Evolutionary conservation across 2,329 filamentous ascomycete genomes (phyloP).

Genomic region (Penicillium freii): DNA sequence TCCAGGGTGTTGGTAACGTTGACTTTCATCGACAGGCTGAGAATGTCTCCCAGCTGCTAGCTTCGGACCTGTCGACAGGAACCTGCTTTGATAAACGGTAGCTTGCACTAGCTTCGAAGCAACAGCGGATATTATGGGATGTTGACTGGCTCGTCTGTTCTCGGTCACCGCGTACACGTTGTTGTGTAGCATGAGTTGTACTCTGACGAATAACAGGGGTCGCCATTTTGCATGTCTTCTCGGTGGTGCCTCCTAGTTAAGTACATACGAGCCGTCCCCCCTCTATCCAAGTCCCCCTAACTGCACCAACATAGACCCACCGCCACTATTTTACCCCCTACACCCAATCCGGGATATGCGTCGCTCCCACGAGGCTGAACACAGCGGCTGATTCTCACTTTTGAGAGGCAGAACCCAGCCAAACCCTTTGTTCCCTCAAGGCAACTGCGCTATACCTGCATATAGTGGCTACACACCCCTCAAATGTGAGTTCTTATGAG

Average conservation of each 20-base stretch:
- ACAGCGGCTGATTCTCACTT: neutral
- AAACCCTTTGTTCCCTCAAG: neutral
- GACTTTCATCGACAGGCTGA: slow-evolving; percentile 16
- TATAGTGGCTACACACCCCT: neutral
- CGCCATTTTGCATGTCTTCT: neutral
- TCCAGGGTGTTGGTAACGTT: slow-evolving; percentile 7
- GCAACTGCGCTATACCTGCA: neutral
- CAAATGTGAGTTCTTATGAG: neutral
- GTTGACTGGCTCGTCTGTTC: neutral
- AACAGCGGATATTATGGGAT: slow-evolving; percentile 2
- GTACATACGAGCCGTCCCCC: neutral
- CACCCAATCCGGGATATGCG: neutral
- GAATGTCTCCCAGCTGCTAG: neutral
- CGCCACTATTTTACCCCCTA: neutral
- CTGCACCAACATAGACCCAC: neutral
- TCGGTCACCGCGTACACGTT: neutral
- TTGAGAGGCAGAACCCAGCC: neutral
- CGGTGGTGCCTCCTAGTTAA: neutral
- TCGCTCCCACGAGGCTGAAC: neutral
- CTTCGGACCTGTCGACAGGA: neutral
- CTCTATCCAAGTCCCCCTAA: neutral
- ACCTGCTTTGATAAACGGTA: neutral
- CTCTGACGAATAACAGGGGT: neutral
- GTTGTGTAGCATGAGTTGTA: neutral
- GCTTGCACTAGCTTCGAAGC: neutral